Percentiles rank a stretch among this genome's conserved stretches.
Evolutionary conservation across 345 rosid species (phyloP).

Genomic region (Gossypium australe): DNA sequence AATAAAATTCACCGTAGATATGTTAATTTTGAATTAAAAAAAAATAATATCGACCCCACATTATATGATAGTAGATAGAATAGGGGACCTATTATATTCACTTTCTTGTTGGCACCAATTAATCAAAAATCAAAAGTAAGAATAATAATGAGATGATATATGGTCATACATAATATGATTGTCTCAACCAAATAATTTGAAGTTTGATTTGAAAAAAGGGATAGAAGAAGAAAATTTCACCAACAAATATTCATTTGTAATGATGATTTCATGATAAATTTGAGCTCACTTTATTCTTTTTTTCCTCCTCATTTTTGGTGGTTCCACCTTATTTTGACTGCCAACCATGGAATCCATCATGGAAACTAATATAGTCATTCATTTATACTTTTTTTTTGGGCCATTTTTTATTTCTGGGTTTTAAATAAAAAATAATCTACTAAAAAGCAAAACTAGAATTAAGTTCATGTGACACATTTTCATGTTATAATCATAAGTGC

Average conservation of each 20-base stretch:
- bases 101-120: not conserved
- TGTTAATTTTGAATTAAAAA: too few species aligned
- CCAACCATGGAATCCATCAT: not conserved
- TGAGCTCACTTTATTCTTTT: not conserved
- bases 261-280: slow-evolving; percentile 8
- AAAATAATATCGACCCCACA: not conserved
- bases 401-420: too few species aligned
- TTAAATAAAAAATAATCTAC: not conserved
- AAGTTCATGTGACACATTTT: not conserved
- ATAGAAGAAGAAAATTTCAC: not conserved
- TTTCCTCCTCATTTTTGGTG: not conserved
- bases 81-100: not conserved
- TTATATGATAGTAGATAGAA: not conserved
- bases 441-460: not conserved
- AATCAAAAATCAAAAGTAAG: not conserved
- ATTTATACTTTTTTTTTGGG: not conserved
- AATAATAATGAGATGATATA: not conserved
- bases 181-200: slow-evolving; percentile 4
- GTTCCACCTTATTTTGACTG: not conserved
- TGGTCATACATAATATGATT: not conserved
- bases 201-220: not conserved
- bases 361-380: not conserved
- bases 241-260: not conserved
- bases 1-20: too few species aligned
- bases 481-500: not conserved